phyloP scores from a whole-genome alignment of 495 filamentous ascomycete genomes.

The Amphirosellinia nigrospora region DNA sequence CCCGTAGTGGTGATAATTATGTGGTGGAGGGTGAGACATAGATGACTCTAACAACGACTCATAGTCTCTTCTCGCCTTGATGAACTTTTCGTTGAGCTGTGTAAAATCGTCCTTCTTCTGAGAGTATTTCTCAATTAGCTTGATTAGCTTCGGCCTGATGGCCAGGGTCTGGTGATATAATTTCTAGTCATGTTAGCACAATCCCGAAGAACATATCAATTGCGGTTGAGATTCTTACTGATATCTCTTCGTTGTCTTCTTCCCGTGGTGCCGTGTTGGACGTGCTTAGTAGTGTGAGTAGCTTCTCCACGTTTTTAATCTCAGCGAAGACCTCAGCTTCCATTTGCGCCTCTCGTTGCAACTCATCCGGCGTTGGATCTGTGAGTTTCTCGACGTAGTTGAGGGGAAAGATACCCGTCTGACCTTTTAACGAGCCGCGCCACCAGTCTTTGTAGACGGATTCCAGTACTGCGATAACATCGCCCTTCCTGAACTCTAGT shows the following conservation, averaged over 20 bases:
- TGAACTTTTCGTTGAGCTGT: slow-evolving; percentile 98
- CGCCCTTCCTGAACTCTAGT: slow-evolving; percentile 93
- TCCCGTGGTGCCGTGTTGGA: slow-evolving; percentile 85
- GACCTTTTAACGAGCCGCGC: slow-evolving; percentile 91
- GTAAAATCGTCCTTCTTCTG: slow-evolving; percentile 99
- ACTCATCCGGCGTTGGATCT: slow-evolving; percentile 91
- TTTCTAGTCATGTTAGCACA: slow-evolving; percentile 54
- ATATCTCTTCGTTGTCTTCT: slow-evolving; percentile 92
- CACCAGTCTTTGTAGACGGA: slow-evolving; percentile 99
- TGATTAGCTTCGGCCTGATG: slow-evolving; percentile 95
- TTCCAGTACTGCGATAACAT: slow-evolving; percentile 96
- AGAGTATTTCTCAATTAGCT: slow-evolving; percentile 98
- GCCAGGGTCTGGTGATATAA: slow-evolving; percentile 93
- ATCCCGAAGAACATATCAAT: neutral
- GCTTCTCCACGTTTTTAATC: slow-evolving; percentile 98
- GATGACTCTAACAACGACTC: slow-evolving; percentile 94
- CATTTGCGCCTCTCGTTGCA: slow-evolving; percentile 96
- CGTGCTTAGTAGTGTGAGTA: slow-evolving; percentile 93
- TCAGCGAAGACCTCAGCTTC: slow-evolving; percentile 97
- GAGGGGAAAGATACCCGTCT: slow-evolving; percentile 96
- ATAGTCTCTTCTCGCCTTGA: slow-evolving; percentile 96
- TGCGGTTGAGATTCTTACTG: slow-evolving; percentile 53
- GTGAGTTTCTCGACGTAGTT: slow-evolving; percentile 98
- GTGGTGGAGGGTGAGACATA: slow-evolving; percentile 85
- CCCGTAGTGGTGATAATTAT: slow-evolving; percentile 68